Evolutionary conservation across 345 rosid species (phyloP).

Genomic region (Clausena lansium): DNA sequence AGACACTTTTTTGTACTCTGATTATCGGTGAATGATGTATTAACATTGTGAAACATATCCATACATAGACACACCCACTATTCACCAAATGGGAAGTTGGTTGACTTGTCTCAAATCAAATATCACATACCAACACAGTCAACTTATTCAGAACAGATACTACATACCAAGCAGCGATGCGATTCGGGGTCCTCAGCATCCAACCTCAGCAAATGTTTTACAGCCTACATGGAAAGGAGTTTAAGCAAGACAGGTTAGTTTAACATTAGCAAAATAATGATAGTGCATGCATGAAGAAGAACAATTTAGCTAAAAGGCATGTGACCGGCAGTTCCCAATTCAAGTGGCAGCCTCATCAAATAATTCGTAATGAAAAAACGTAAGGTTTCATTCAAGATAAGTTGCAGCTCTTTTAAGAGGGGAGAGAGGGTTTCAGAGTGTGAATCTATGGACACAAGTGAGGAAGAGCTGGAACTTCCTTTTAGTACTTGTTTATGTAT

Average conservation of each 20-base stretch:
- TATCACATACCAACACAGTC: not conserved
- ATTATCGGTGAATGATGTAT: not conserved
- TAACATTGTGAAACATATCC: not conserved
- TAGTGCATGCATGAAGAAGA: not conserved
- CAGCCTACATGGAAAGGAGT: constrained; percentile 49
- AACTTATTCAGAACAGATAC: constrained; percentile 4
- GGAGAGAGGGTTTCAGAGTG: not conserved
- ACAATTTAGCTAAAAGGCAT: not conserved
- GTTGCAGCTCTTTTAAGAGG: not conserved
- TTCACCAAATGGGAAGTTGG: not conserved
- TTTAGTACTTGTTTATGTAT: not conserved
- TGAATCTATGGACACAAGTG: not conserved
- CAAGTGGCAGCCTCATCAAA: not conserved
- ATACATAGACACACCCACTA: not conserved
- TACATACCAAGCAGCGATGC: constrained; percentile 81
- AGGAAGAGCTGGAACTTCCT: not conserved
- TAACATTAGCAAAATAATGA: not conserved
- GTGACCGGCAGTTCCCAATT: not conserved
- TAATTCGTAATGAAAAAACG: not conserved
- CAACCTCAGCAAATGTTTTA: constrained; percentile 79
- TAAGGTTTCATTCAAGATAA: not conserved
- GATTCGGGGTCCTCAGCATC: constrained; percentile 89
- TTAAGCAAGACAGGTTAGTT: not conserved
- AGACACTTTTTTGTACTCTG: not conserved
- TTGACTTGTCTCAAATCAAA: not conserved